phyloP scores from a whole-genome alignment of 192 early-diverging fungal genomes.

The Gaertneriomyces sp. region DNA sequence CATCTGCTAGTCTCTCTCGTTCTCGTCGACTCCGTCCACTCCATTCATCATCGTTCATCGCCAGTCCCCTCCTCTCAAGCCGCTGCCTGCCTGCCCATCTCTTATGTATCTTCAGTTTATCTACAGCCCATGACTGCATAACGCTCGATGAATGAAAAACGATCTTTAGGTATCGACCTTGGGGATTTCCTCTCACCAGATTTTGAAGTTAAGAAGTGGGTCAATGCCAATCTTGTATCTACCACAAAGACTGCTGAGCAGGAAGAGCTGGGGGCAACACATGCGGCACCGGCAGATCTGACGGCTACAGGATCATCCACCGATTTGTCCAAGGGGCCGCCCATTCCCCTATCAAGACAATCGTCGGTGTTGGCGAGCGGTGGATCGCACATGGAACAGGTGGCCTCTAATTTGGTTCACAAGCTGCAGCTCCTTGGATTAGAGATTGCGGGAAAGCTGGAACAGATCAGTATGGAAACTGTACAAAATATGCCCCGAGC shows the following conservation, averaged over 20 bases:
- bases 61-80: no score
- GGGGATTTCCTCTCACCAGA: constrained; percentile 32
- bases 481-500: constrained; percentile 58
- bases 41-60: no score
- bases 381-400: constrained; percentile 30
- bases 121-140: no score
- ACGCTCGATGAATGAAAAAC: no score
- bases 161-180: constrained; percentile 12
- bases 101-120: no score
- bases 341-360: neutral
- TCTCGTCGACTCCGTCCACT: no score
- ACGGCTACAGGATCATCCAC: neutral
- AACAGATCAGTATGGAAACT: constrained; percentile 52
- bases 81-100: no score
- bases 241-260: neutral
- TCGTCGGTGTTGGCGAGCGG: constrained; percentile 10
- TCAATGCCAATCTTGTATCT: constrained; percentile 49
- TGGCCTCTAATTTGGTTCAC: constrained; percentile 51
- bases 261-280: neutral
- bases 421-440: constrained; percentile 57
- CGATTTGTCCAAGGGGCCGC: neutral
- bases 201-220: constrained; percentile 67
- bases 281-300: neutral
- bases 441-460: constrained; percentile 53
- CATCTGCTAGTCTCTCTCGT: no score